phyloP scores from a whole-genome alignment of 108 stramenopile genomes.

The Cyclostephanos tholiformis region DNA sequence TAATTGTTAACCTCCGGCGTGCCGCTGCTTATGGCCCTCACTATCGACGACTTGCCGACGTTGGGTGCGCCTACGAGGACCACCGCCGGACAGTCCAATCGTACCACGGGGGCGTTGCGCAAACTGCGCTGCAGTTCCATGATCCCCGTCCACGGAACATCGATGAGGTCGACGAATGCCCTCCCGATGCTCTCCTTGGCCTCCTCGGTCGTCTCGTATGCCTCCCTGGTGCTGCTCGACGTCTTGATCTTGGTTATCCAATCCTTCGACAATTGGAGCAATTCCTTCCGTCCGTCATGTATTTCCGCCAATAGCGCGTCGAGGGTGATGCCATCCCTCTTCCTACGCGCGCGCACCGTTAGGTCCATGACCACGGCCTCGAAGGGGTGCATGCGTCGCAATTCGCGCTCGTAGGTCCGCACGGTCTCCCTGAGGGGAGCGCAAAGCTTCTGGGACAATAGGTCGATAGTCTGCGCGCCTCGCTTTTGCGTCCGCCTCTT shows the following conservation, averaged over 20 bases:
- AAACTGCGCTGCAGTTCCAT: constrained; percentile 83
- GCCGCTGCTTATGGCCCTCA: constrained; percentile 86
- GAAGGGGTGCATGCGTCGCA: constrained; percentile 88
- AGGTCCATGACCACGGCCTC: constrained; percentile 92
- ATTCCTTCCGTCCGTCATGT: constrained; percentile 81
- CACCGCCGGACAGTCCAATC: constrained; percentile 89
- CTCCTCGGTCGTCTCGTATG: constrained; percentile 58
- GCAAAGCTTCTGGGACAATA: constrained; percentile 77
- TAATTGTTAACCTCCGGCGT: constrained; percentile 98
- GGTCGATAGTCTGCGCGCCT: constrained; percentile 78
- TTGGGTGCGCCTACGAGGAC: constrained; percentile 97
- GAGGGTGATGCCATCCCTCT: constrained; percentile 76
- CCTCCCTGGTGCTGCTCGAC: constrained; percentile 74
- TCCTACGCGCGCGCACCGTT: constrained; percentile 77
- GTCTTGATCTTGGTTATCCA: constrained; percentile 85
- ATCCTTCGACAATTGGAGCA: constrained; percentile 79
- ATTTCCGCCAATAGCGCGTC: constrained; percentile 67
- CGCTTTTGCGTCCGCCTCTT: constrained; percentile 77
- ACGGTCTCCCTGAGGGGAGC: constrained; percentile 81
- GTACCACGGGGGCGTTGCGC: constrained; percentile 87
- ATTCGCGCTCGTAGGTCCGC: constrained; percentile 74
- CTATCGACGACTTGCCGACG: constrained; percentile 95
- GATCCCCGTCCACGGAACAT: constrained; percentile 62
- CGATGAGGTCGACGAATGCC: constrained; percentile 68
- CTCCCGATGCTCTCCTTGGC: constrained; percentile 59